Evolutionary conservation across 139 green algal species (phyloP).

Genomic region (Tetradesmus obliquus): DNA sequence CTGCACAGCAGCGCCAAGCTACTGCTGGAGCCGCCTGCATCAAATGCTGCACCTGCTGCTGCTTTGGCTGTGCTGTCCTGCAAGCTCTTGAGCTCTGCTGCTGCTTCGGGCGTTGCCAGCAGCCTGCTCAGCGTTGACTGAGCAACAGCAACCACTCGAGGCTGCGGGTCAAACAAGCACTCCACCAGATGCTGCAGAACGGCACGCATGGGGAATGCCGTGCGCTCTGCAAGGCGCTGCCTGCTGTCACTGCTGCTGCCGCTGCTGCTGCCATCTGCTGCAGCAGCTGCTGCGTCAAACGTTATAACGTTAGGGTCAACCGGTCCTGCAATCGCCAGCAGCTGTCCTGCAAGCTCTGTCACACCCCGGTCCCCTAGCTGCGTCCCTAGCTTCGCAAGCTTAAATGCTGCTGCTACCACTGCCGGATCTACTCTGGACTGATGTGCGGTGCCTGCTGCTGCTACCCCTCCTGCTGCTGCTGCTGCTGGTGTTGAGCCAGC

Average conservation of each 20-base stretch:
- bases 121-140: constrained; percentile 54
- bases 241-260: neutral
- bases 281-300: constrained; percentile 52
- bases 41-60: constrained; percentile 1
- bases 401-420: constrained; percentile 59
- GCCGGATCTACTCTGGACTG: neutral
- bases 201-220: neutral
- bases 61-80: neutral
- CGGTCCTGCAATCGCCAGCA: constrained; percentile 66
- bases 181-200: constrained; percentile 11
- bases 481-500: neutral
- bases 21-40: constrained; percentile 18
- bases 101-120: constrained; percentile 44
- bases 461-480: neutral
- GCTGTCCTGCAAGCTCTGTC: constrained; percentile 54
- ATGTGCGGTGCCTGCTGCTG: constrained; percentile 4
- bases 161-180: constrained; percentile 58
- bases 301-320: constrained; percentile 58
- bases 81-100: constrained; percentile 28
- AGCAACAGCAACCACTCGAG: constrained; percentile 47
- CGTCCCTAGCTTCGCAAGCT: constrained; percentile 54
- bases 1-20: neutral
- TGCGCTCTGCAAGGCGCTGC: neutral
- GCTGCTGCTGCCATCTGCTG: neutral
- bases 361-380: constrained; percentile 54